Conservation (phyloP, 208 protist genomes). For the Crithidia acanthocephali region DNA sequence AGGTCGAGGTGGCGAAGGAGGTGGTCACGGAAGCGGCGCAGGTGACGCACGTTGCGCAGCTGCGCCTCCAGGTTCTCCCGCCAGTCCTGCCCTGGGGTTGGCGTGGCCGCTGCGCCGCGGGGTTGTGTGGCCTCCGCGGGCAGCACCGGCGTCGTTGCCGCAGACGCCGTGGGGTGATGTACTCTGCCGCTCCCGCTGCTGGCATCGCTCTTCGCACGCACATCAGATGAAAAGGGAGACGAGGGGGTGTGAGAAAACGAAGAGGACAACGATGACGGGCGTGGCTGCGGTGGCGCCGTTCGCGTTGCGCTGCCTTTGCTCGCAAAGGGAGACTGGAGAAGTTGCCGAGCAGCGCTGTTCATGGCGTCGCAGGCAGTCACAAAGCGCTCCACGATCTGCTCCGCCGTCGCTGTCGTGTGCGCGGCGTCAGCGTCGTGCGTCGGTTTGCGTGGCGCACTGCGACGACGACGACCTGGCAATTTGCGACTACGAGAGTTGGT, state of each 20-base stretch:
- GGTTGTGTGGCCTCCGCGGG: not conserved
- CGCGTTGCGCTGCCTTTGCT: not conserved
- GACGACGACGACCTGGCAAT: not conserved
- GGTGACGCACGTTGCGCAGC: constrained; percentile 56
- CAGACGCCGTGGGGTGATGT: no score
- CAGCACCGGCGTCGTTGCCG: not conserved
- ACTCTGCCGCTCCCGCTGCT: not conserved
- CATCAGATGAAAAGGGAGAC: not conserved
- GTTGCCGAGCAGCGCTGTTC: not conserved
- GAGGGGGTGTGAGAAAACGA: not conserved
- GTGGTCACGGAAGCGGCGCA: constrained; percentile 61
- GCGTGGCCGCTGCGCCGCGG: not conserved
- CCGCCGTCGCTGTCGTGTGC: not conserved
- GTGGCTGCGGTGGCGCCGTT: no score
- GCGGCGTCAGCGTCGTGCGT: not conserved
- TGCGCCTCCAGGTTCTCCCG: constrained; percentile 34
- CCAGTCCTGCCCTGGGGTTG: not conserved
- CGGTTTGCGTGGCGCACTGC: not conserved
- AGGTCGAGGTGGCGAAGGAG: constrained; percentile 52
- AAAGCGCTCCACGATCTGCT: constrained; percentile 6
- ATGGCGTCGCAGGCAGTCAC: constrained; percentile 9
- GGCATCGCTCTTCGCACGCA: not conserved
- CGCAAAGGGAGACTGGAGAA: constrained; percentile 1
- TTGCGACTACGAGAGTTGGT: not conserved
- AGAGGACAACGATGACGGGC: not conserved